Base-by-base conservation (phyloP, 805 yeast genomes). In the Schwanniomyces sp. region DNA sequence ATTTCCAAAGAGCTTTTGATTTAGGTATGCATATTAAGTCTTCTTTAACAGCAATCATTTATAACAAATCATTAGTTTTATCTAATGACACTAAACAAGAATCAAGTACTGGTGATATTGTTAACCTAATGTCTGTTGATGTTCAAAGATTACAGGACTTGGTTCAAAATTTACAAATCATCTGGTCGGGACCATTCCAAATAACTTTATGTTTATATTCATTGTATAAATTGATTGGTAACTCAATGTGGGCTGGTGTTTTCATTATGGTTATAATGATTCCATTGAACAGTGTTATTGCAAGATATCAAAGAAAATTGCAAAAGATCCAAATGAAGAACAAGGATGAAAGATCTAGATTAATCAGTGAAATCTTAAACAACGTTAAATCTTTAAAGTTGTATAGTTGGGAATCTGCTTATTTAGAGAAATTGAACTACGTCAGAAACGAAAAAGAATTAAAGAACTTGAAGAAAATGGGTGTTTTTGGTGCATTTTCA, bases 221-320 rank as follows among this genome's bases (percentile, higher is more conserved):
- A 1, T 74, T 91, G 45, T 80, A 90, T 64, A 78, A 80, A 4
- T 69, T 91, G 40, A 67, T 91, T 48, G 97, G 97, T 32, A 81
- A 84, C 49, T 80, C 94, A n/a, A 91, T 91, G 96, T 89, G 97
- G 96, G 86, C 96, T 37, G 98, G 98, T 64, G 95, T 92, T 11
- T 67, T 79, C 28, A 82, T 92, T 48, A 82, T 91, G 81, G 61
- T 84, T 3, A 58, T 90, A 27, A 83, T 90, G 80, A 82, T 91
- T 54, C 96, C 97, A 5, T 59, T 89, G 42, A 91, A 91, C 61
- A 84, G 89, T 2, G 63, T 74, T 18, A 72, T 91, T 53, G 86
- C 91, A 51, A 78, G 79, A 57, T 69, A 69, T 47, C 91, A 86
- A 66, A 88, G 86, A 67, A 74, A 65, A 9, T 73, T 90, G 51